Conservation (phyloP, 805 yeast species). For the Saturnispora saitoi region DNA sequence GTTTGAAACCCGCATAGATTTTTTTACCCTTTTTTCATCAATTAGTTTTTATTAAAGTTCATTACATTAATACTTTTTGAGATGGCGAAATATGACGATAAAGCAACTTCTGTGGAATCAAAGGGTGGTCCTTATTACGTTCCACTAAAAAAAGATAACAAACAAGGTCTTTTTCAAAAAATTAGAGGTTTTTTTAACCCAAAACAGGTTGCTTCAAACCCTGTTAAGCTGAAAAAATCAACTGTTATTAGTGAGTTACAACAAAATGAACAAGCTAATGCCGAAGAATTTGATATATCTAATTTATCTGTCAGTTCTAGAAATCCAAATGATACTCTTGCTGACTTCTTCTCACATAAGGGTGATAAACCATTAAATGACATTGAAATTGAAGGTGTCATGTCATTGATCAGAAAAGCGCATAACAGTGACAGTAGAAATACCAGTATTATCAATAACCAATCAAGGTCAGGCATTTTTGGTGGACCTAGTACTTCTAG, state of each 20-base stretch:
- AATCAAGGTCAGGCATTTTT: constrained; percentile 3
- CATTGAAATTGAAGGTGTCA: constrained; percentile 74
- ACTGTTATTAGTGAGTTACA: background rate
- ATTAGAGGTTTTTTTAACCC: constrained; percentile 10
- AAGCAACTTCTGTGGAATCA: background rate
- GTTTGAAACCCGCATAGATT: background rate
- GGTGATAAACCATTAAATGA: constrained; percentile 70
- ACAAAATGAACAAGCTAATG: background rate
- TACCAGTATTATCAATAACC: constrained; percentile 4
- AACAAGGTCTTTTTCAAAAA: constrained; percentile 9
- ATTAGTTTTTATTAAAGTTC: background rate
- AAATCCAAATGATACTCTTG: constrained; percentile 51
- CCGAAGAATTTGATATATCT: background rate
- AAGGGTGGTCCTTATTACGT: background rate
- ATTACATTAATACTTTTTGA: background rate
- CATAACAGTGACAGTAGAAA: constrained; percentile 19
- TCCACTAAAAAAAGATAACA: background rate
- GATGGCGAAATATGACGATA: constrained; percentile 2
- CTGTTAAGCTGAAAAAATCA: background rate
- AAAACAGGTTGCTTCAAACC: background rate
- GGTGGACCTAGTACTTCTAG: constrained; percentile 1
- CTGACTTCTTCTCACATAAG: constrained; percentile 61
- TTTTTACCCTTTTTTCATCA: background rate
- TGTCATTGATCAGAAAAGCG: constrained; percentile 44
- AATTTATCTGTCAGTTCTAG: constrained; percentile 19